A percentile compares a stretch with the other conserved stretches of the same genome.
Conservation (phyloP, 176 grass and related monocot species). For the Zizania latifolia region DNA sequence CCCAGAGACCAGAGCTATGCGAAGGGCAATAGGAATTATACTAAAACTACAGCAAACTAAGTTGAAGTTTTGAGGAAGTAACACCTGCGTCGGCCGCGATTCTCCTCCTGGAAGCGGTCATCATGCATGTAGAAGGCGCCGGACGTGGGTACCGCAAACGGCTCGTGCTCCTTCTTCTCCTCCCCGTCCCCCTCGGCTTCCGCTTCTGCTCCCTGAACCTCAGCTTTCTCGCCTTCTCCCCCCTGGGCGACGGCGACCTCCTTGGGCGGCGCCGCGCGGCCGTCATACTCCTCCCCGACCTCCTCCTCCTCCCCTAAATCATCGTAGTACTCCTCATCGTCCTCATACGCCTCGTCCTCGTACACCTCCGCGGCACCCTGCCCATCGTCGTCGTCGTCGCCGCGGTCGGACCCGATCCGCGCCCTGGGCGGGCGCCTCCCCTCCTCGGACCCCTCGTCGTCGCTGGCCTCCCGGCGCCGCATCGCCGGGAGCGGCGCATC, state of each 20-base stretch:
- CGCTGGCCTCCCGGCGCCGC: constrained; percentile 83
- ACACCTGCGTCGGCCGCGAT: constrained; percentile 70
- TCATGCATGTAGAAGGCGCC: constrained; percentile 99
- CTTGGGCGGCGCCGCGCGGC: constrained; percentile 10
- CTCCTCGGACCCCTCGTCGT: constrained; percentile 78
- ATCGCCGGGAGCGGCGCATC: constrained; percentile 61
- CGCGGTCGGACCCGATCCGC: constrained; percentile 55
- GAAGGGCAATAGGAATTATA: neutral
- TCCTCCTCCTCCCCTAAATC: constrained; percentile 46
- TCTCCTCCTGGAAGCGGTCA: constrained; percentile 83
- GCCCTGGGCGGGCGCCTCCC: constrained; percentile 29
- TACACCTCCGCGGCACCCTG: constrained; percentile 70
- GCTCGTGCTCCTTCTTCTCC: constrained; percentile 88
- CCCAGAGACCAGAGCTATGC: neutral
- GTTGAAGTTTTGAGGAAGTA: neutral
- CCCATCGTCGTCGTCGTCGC: constrained; percentile 50
- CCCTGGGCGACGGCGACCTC: constrained; percentile 2
- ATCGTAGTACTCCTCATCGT: constrained; percentile 41
- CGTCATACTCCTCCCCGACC: constrained; percentile 31
- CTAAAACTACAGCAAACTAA: no score
- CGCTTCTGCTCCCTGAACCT: constrained; percentile 18
- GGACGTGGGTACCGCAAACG: constrained; percentile 76
- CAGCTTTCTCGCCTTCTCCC: constrained; percentile 28
- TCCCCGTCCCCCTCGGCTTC: constrained; percentile 29
- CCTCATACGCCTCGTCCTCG: constrained; percentile 61